Evolutionary conservation across 148 eudicot species (phyloP), one percentile per base, ranked within the genome.

Genomic region (Vaccinium myrtillus): DNA sequence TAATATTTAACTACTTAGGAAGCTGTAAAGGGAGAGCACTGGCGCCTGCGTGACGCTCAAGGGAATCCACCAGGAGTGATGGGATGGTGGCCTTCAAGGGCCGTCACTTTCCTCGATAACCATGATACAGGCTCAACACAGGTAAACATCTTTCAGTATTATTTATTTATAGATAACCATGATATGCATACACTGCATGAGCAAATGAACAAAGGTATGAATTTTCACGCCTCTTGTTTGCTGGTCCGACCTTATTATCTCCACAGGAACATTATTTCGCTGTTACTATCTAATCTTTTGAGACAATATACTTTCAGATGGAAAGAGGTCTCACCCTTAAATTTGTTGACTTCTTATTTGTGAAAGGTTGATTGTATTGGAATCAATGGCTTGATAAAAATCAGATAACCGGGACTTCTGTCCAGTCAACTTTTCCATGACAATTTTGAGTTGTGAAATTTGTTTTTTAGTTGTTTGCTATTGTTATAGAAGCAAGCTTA

Each of bases 41-140:
- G 98, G 98, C 98, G 98, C 76, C 83, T 96, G 82, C 92, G 95
- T 53, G 99, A 96, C 84, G 83, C 93, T 74, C 93, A 89, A 87
- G 98, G 98, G 81, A 96, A 96, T 87, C 99, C 99, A 25, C 97
- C 99, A 18, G 99, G 99, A 82, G 92, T 92, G 75, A 84, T 96
- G 84, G 98, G 99, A 86, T 89, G 91, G 99, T 96, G 99, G 98
- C 94, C 99, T 86, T 96, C 99, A 58, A 93, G 99, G 88, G 94
- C 98, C 80, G 98, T 93, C 84, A 94, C 99, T 63, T 96, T 96
- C 85, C 79, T 96, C 74, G 99, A 96, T 81, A 94, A 96, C 88
- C 99, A 96, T 82, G 98, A 94, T 82, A 94, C 99, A 13, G 99
- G 99, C 81, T 96, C 98, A 75, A 94, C 99, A 36, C 99, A 96